These are phyloP conservation scores for Penicillium sp. DNA, from an alignment of 2,329 filamentous ascomycete species.

Conservation along the genomic window DNA sequence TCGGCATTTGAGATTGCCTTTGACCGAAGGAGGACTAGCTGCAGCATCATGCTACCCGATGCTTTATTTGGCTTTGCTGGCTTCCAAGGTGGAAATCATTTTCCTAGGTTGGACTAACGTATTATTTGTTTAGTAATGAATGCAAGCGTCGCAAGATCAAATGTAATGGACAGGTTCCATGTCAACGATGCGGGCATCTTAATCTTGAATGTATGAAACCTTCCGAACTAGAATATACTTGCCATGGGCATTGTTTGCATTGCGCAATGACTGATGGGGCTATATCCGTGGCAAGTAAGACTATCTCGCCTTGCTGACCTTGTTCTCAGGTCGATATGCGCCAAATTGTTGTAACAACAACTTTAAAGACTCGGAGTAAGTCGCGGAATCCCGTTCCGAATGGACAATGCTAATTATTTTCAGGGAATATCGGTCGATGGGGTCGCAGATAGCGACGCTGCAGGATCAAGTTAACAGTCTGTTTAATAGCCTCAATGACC, in stretches of 20 bases:
- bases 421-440: slow-evolving; percentile 79
- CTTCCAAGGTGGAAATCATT: neutral
- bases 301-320: slow-evolving; percentile 7
- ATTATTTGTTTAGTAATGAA: slow-evolving; percentile 52
- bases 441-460: slow-evolving; percentile 68
- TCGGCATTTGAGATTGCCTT: neutral
- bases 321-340: slow-evolving; percentile 55
- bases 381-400: neutral
- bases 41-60: slow-evolving; percentile 7
- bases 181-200: slow-evolving; percentile 65
- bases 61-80: neutral
- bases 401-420: neutral
- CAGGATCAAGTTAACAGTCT: slow-evolving; percentile 84
- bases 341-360: slow-evolving; percentile 70
- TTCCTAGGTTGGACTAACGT: slow-evolving; percentile 8
- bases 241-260: neutral
- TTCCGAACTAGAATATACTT: neutral
- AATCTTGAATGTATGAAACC: slow-evolving; percentile 54
- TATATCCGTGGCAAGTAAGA: neutral
- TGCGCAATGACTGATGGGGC: neutral
- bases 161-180: slow-evolving; percentile 66
- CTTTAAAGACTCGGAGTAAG: slow-evolving; percentile 82
- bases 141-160: slow-evolving; percentile 69
- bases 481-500: slow-evolving; percentile 67
- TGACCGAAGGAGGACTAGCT: neutral